phyloP scores from a whole-genome alignment of 805 yeast genomes.

The Hanseniaspora hatyaiensis region DNA sequence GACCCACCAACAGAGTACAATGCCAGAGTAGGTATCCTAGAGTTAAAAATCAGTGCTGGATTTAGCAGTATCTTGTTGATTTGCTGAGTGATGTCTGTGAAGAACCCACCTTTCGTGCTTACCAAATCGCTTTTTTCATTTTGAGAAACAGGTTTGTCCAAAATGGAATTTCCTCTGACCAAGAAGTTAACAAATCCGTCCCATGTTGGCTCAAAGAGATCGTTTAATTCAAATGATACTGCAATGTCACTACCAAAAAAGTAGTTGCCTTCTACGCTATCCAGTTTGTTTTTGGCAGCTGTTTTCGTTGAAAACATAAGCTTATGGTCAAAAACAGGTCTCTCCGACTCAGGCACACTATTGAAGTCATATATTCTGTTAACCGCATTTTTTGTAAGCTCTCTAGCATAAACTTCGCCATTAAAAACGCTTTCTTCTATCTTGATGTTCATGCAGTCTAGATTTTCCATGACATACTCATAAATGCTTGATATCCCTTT shows the following conservation, averaged over 20 bases:
- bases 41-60: slow-evolving; percentile 29
- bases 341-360: slow-evolving; percentile 49
- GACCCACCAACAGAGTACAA: slow-evolving; percentile 33
- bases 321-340: slow-evolving; percentile 53
- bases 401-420: slow-evolving; percentile 62
- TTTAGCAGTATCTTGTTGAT: slow-evolving; percentile 18
- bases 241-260: neutral
- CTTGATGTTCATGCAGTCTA: slow-evolving; percentile 51
- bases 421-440: slow-evolving; percentile 51
- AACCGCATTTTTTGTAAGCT: slow-evolving; percentile 48
- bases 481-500: slow-evolving; percentile 53
- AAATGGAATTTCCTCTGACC: slow-evolving; percentile 21
- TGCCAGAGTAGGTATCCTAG: slow-evolving; percentile 28
- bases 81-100: slow-evolving; percentile 20
- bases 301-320: slow-evolving; percentile 47
- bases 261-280: slow-evolving; percentile 33
- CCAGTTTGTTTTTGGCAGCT: neutral
- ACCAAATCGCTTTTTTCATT: neutral
- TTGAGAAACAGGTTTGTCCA: neutral
- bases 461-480: slow-evolving; percentile 59
- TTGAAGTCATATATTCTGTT: slow-evolving; percentile 54
- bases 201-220: slow-evolving; percentile 67
- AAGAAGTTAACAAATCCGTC: slow-evolving; percentile 41
- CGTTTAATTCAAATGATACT: slow-evolving; percentile 42
- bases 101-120: neutral